Evolutionary conservation across 2,329 filamentous ascomycete species (phyloP).

Genomic region (Paecilomyces formosus): DNA sequence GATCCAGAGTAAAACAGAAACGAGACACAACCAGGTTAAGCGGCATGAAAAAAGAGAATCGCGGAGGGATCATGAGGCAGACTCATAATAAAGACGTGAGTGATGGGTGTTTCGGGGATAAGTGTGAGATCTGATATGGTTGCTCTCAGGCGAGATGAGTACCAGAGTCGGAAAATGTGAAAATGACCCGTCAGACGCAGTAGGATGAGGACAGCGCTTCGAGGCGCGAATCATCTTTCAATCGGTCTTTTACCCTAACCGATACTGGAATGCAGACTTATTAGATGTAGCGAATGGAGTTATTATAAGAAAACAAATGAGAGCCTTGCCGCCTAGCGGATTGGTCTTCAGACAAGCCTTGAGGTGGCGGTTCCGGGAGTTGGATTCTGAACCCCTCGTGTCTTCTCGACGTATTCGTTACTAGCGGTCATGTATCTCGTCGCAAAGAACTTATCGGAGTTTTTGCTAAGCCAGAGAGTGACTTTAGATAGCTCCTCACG

Average conservation of each 20-base stretch:
- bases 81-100: neutral
- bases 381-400: conserved; percentile 19
- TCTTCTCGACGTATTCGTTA: conserved; percentile 32
- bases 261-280: neutral
- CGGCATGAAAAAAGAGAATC: neutral
- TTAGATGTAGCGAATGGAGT: neutral
- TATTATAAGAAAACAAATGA: neutral
- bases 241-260: neutral
- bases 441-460: conserved; percentile 67
- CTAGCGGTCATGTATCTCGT: conserved; percentile 36
- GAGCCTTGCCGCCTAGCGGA: neutral
- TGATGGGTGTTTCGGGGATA: neutral
- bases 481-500: conserved; percentile 85
- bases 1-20: neutral
- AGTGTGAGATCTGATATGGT: neutral
- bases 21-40: neutral
- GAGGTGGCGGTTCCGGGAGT: conserved; percentile 26
- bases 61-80: neutral
- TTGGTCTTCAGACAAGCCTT: conserved; percentile 14
- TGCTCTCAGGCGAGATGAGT: neutral
- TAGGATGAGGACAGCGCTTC: neutral
- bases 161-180: neutral
- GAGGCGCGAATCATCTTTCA: neutral
- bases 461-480: conserved; percentile 73
- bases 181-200: neutral